These are phyloP conservation scores for Leptoxyphium fumago DNA, from an alignment of 2,329 filamentous ascomycete genomes.

Conservation along the genomic window DNA sequence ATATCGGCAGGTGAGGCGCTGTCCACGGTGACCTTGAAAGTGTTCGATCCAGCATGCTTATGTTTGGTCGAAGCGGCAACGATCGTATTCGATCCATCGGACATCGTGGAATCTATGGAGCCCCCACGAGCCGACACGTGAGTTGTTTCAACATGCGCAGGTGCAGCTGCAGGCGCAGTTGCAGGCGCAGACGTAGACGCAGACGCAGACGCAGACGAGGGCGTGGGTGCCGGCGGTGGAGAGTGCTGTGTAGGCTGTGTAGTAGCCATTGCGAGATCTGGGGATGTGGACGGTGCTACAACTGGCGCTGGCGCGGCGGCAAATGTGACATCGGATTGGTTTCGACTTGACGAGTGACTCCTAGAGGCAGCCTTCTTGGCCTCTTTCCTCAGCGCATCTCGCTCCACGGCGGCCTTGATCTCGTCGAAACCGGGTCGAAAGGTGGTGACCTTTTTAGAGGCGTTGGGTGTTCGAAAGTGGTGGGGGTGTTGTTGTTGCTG, in stretches of 20 bases:
- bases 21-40: constrained; percentile 39
- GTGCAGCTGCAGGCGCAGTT: constrained; percentile 19
- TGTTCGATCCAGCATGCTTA: constrained; percentile 9
- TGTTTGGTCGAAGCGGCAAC: constrained; percentile 20
- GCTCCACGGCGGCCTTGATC: constrained; percentile 10
- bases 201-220: constrained; percentile 16
- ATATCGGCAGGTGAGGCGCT: constrained; percentile 57
- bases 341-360: not conserved
- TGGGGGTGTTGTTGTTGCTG: not conserved
- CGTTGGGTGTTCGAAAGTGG: constrained; percentile 10
- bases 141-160: constrained; percentile 13
- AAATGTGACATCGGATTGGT: constrained; percentile 1
- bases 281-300: no score
- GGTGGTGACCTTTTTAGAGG: constrained; percentile 8
- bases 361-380: constrained; percentile 5
- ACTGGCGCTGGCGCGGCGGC: not conserved
- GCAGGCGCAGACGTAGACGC: constrained; percentile 20
- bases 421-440: constrained; percentile 9
- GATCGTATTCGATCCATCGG: constrained; percentile 31
- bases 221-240: constrained; percentile 21
- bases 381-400: constrained; percentile 14
- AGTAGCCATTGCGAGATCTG: no score
- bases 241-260: constrained; percentile 7
- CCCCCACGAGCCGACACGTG: constrained; percentile 46
- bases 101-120: constrained; percentile 89